phyloP scores from a whole-genome alignment of 169 alveolate species.

The Eimeria praecox region DNA sequence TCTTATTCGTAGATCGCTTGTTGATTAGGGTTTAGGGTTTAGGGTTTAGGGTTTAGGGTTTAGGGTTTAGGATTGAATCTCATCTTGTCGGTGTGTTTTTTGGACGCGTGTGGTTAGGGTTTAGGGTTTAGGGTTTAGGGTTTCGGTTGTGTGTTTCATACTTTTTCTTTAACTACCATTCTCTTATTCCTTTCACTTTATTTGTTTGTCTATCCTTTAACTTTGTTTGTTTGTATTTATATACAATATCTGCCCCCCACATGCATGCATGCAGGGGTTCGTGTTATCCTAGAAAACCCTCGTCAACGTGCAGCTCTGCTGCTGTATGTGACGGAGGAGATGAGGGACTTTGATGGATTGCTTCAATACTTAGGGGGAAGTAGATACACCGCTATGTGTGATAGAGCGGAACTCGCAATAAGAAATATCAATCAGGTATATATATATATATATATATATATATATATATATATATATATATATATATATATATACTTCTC shows the following conservation, averaged over 20 bases:
- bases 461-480: too few relatives aligned
- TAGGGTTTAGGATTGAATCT: not conserved
- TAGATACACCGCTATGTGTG: slow-evolving; percentile 55
- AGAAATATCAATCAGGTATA: not conserved
- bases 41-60: not conserved
- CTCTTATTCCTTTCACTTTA: too few relatives aligned
- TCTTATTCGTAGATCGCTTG: not conserved
- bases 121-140: too few relatives aligned
- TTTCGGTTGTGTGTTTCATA: not conserved
- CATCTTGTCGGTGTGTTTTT: not conserved
- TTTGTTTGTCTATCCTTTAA: not conserved
- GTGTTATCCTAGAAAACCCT: slow-evolving; percentile 51
- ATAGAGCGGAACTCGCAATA: slow-evolving; percentile 53
- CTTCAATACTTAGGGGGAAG: slow-evolving; percentile 75
- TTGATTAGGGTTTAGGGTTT: not conserved
- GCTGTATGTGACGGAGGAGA: slow-evolving; percentile 38
- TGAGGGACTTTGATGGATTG: not conserved
- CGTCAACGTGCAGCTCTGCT: slow-evolving; percentile 14
- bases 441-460: not conserved
- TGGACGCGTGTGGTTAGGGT: not conserved
- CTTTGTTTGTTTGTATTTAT: not conserved
- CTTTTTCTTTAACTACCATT: too few relatives aligned
- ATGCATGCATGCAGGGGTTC: slow-evolving; percentile 67
- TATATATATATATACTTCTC: too few relatives aligned
- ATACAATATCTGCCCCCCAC: too few relatives aligned